phyloP scores from a whole-genome alignment of 805 yeast species.

The Blastobotrys terrestris region DNA sequence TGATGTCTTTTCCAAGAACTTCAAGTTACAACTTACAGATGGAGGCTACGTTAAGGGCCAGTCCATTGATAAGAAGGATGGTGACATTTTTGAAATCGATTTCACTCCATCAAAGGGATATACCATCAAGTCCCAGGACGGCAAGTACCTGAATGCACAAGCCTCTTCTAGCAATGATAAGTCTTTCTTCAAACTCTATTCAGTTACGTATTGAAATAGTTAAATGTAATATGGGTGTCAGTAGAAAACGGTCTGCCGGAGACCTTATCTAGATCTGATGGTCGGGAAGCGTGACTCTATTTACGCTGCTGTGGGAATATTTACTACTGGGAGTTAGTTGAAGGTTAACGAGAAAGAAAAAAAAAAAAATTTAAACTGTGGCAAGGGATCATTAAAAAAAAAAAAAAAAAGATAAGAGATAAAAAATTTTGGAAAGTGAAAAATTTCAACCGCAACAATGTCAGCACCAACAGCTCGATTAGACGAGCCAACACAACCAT shows the following conservation, averaged over 20 bases:
- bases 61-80: not conserved
- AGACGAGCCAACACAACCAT: conserved; percentile 6
- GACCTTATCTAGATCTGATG: no score
- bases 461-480: conserved; percentile 34
- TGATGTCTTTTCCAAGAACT: not conserved
- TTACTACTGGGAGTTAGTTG: not conserved
- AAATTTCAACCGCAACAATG: conserved; percentile 17
- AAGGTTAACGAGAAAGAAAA: not conserved
- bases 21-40: not conserved
- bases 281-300: no score
- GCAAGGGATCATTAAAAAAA: not conserved
- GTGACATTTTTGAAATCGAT: not conserved
- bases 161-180: not conserved
- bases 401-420: conserved; percentile 5
- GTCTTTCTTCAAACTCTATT: conserved; percentile 1
- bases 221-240: no score
- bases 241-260: no score
- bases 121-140: not conserved
- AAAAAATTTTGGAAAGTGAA: conserved; percentile 4
- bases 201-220: conserved; percentile 3
- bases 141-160: not conserved
- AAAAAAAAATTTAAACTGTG: conserved; percentile 1
- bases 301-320: no score
- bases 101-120: not conserved
- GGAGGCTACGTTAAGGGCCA: not conserved